phyloP scores from a whole-genome alignment of 2,329 filamentous ascomycete genomes.

The Gaeumannomyces sp. region DNA sequence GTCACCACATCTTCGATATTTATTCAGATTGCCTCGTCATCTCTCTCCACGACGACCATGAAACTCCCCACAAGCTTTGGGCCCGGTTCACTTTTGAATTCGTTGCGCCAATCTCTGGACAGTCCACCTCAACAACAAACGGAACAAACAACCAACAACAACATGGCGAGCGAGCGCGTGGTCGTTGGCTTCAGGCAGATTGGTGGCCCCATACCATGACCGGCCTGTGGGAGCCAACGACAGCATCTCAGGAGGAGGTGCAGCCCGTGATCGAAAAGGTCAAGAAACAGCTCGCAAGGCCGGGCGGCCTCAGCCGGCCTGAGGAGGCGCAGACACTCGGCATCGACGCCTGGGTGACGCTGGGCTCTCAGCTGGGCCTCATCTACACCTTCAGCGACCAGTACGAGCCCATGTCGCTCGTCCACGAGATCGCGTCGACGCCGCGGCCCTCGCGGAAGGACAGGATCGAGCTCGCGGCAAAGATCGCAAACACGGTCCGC shows the following conservation, averaged over 20 bases:
- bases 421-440: not conserved
- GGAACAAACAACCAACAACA: not conserved
- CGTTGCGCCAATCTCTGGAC: not conserved
- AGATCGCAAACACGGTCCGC: conserved; percentile 10
- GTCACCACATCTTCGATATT: no score
- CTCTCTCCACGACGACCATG: not conserved
- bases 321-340: conserved; percentile 9
- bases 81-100: not conserved
- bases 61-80: not conserved
- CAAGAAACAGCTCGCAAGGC: conserved; percentile 1
- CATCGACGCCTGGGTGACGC: not conserved
- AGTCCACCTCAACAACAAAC: not conserved
- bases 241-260: conserved; percentile 1
- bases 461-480: conserved; percentile 1
- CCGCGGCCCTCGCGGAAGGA: conserved; percentile 2
- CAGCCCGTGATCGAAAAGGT: conserved; percentile 5
- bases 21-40: no score
- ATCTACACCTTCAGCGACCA: conserved; percentile 7
- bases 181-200: not conserved
- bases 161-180: conserved; percentile 5
- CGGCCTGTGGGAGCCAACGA: conserved; percentile 1
- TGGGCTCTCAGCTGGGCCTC: conserved; percentile 4
- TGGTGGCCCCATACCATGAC: not conserved
- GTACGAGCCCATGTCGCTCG: conserved; percentile 4
- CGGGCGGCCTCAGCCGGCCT: conserved; percentile 3